Base-by-base conservation (phyloP, 345 rosid species). In the Populus pruinosa region DNA sequence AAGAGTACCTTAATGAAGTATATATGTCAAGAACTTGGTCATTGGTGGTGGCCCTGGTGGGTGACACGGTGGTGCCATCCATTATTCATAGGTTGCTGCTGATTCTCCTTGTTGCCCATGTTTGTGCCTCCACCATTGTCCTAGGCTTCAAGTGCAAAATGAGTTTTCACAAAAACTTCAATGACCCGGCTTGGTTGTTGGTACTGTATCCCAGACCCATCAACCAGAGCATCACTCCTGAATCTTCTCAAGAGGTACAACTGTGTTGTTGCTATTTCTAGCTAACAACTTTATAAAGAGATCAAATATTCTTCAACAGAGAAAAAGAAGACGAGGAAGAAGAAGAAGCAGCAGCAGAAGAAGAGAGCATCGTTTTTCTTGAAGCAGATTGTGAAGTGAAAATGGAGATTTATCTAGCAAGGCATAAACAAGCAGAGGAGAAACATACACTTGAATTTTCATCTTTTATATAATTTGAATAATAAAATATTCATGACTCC, bases 81-180 rank as follows among this genome's bases (percentile, higher is more conserved):
- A 93, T 21, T 53, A 20, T 75, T 61, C 97, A 86, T 27, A 96
- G 97, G 66, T 96, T 96, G 94, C 97, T 92, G 97, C 35, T 33
- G 35, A 96, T 91, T 73, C 99, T 85, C 86, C 98, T 85, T 23
- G 99, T 96, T 10, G 97, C 86, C 99, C 98, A 96, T 92, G 97
- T 84, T 83, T 93, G 99, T n/a, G 96, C 92, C 86, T 96, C 99
- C 80, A 96, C 97, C 99, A 95, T 94, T 63, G 12, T 68, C 27
- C 44, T 35, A 10, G 63, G 77, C 21, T 8, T 43, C 23, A 63
- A 16, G 79, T 80, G 67, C 55, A 71, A 76, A 77, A 78, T 69
- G 50, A 86, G 82, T 36, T 75, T 13, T 59, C 4, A 11, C 6
- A 41, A 76, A 14, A 0, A 5, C 75, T 67, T 89, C 94, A 33